A percentile compares a stretch with the other conserved stretches of the same genome.
Evolutionary conservation across 1,284 basidiomycete species (phyloP).

Genomic region (Ganoderma sp.): DNA sequence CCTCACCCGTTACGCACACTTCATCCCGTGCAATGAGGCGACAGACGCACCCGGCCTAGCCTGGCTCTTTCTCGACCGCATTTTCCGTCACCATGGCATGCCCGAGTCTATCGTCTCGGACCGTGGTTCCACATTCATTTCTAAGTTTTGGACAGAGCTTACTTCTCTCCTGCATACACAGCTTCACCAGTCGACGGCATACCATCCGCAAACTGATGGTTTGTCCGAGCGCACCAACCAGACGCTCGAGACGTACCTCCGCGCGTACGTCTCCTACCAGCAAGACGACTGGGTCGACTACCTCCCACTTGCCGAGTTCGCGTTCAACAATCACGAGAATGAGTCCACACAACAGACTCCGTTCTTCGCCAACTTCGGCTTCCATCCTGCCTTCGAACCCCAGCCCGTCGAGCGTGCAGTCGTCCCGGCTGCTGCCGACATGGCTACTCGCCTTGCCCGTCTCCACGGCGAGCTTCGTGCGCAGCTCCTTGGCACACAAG

Average conservation of each 20-base stretch:
- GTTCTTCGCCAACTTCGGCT: conserved; percentile 49
- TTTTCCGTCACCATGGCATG: conserved; percentile 43
- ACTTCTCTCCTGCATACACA: conserved; percentile 39
- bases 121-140: conserved; percentile 49
- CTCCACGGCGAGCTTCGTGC: conserved; percentile 38
- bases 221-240: conserved; percentile 38
- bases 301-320: conserved; percentile 49
- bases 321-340: conserved; percentile 37
- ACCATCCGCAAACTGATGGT: conserved; percentile 52
- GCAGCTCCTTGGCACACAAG: conserved; percentile 30
- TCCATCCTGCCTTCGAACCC: conserved; percentile 40
- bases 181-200: conserved; percentile 28
- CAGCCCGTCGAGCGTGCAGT: conserved; percentile 25
- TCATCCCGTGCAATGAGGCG: conserved; percentile 39
- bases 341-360: conserved; percentile 47
- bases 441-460: conserved; percentile 27
- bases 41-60: conserved; percentile 42
- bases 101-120: conserved; percentile 36
- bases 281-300: conserved; percentile 53
- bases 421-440: conserved; percentile 21
- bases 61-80: conserved; percentile 18
- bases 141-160: conserved; percentile 48
- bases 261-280: conserved; percentile 45
- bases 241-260: conserved; percentile 47
- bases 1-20: conserved; percentile 28